Conservation (phyloP, 192 early-diverging fungal species). For the Coemansia sp. region DNA sequence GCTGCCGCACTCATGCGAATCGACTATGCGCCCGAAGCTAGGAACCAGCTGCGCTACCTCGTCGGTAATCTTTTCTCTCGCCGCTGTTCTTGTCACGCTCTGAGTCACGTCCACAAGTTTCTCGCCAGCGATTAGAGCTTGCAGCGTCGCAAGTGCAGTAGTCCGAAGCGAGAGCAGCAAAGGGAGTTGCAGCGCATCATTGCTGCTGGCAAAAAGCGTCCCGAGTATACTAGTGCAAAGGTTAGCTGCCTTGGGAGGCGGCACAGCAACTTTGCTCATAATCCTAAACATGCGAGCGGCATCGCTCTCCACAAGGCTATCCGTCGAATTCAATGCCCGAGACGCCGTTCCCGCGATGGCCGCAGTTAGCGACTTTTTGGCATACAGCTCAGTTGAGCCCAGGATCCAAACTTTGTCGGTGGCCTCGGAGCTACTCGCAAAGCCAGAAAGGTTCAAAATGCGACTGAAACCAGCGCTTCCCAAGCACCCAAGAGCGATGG, state of each 20-base stretch:
- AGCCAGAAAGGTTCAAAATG: conserved; percentile 18
- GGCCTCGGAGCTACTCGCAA: neutral
- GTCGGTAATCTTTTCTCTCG: conserved; percentile 17
- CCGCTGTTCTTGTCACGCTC: conserved; percentile 5
- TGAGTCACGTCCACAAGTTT: neutral
- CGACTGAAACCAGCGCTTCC: conserved; percentile 21
- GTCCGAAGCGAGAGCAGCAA: conserved; percentile 9
- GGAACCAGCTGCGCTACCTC: conserved; percentile 4
- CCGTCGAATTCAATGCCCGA: neutral
- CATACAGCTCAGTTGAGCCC: conserved; percentile 3
- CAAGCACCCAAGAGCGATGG: conserved; percentile 19
- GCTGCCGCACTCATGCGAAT: neutral
- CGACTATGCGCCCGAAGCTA: neutral
- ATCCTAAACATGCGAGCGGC: conserved; percentile 45
- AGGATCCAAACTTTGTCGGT: conserved; percentile 4
- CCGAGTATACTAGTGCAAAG: conserved; percentile 16
- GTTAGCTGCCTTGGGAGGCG: conserved; percentile 14
- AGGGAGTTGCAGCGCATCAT: neutral
- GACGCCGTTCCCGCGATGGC: conserved; percentile 8
- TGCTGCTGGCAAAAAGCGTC: conserved; percentile 10
- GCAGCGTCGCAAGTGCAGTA: conserved; percentile 19
- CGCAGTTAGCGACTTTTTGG: conserved; percentile 11
- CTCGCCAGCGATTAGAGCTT: conserved; percentile 3
- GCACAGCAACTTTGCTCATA: conserved; percentile 36
- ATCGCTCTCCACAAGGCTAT: conserved; percentile 22